Percentiles rank a stretch among this genome's conserved stretches.
phyloP scores from a whole-genome alignment of 75 land plant species.

The Sequoiadendron giganteum region DNA sequence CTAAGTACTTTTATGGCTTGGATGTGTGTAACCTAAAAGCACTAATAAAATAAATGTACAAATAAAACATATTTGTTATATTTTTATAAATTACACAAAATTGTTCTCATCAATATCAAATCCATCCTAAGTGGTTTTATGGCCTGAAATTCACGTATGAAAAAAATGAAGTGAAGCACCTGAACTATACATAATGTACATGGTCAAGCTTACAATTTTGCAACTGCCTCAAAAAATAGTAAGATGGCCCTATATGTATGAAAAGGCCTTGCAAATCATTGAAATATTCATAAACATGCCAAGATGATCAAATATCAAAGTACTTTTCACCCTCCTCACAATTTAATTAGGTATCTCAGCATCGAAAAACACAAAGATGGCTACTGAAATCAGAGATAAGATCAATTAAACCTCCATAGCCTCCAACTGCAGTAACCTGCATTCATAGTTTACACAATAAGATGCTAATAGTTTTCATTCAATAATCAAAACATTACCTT shows the following conservation, averaged over 20 bases:
- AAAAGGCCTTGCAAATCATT: neutral
- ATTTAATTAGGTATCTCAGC: constrained; percentile 21
- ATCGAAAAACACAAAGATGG: constrained; percentile 70
- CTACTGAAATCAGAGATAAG: constrained; percentile 82
- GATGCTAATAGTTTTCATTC: neutral
- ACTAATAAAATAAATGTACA: too few relatives aligned
- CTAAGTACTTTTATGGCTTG: too few relatives aligned
- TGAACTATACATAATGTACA: neutral
- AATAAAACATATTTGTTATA: too few relatives aligned
- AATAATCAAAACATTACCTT: neutral
- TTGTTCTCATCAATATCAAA: too few relatives aligned
- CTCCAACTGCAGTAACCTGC: constrained; percentile 70
- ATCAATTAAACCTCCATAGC: constrained; percentile 86
- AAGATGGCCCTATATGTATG: neutral
- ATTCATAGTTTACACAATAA: neutral
- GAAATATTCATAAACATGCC: neutral
- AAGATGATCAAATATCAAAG: neutral
- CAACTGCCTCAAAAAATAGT: neutral
- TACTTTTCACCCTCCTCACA: neutral
- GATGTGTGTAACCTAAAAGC: too few relatives aligned
- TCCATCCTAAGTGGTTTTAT: too few relatives aligned
- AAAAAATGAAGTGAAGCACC: neutral
- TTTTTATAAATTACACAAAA: too few relatives aligned
- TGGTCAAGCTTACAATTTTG: neutral
- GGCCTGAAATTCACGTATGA: neutral